These are phyloP conservation scores for Stagonosporopsis chrysanthemi DNA, from an alignment of 2,329 filamentous ascomycete genomes.

Conservation along the genomic window DNA sequence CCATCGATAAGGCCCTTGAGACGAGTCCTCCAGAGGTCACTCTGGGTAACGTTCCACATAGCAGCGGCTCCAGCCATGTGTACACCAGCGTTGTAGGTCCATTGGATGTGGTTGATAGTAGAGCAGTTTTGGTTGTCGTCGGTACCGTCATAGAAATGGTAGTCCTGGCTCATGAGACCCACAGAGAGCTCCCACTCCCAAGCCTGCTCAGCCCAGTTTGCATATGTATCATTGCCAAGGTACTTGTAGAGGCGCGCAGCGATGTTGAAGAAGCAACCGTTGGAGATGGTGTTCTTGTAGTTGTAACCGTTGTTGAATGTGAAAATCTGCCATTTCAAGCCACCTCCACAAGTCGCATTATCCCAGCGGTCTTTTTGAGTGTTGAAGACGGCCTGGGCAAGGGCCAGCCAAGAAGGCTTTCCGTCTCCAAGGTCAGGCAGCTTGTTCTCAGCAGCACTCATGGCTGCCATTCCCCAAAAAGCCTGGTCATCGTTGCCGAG, in stretches of 20 bases:
- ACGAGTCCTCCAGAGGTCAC: constrained; percentile 41
- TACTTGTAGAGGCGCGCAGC: constrained; percentile 76
- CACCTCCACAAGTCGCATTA: constrained; percentile 69
- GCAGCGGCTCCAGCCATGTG: constrained; percentile 57
- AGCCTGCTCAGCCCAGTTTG: constrained; percentile 69
- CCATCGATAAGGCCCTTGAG: constrained; percentile 47
- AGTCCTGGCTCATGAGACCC: constrained; percentile 58
- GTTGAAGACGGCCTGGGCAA: constrained; percentile 78
- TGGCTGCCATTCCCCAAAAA: constrained; percentile 66
- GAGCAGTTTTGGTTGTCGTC: constrained; percentile 55
- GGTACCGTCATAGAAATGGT: constrained; percentile 56
- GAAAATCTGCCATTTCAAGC: constrained; percentile 84
- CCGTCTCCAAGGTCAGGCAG: constrained; percentile 54
- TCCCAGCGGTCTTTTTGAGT: constrained; percentile 76
- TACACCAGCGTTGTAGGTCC: constrained; percentile 58
- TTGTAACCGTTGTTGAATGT: constrained; percentile 75
- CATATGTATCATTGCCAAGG: constrained; percentile 64
- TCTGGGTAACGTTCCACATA: constrained; percentile 55
- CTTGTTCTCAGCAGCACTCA: constrained; percentile 64
- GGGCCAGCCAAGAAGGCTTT: constrained; percentile 70
- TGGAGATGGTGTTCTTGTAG: constrained; percentile 84
- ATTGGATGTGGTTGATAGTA: constrained; percentile 54
- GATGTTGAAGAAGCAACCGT: constrained; percentile 83
- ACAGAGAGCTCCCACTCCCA: constrained; percentile 64
- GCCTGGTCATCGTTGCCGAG: constrained; percentile 65